Evolutionary conservation across 225 moss, liverwort and hornwort genomes (phyloP), one percentile per base, ranked within the genome.

Genomic region (Physcomitrium patens): DNA sequence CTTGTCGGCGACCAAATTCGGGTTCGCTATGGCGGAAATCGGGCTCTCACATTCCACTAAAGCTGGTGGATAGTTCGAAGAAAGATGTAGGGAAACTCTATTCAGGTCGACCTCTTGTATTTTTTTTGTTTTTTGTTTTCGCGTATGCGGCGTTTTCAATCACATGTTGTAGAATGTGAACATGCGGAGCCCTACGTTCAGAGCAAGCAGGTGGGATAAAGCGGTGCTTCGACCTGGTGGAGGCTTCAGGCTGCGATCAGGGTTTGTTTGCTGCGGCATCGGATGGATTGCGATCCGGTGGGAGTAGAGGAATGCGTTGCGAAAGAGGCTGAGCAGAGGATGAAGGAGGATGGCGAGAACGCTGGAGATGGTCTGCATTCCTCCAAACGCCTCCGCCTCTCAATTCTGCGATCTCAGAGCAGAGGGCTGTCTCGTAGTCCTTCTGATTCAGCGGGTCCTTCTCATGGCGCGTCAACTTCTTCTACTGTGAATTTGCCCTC

Each of bases 381-480:
- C 44, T 78, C 81, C 18, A 87, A 84, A 76, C 87, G 87, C 20
- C 79, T 87, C 59, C 81, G 87, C 19, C 84, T 84, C 67, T 87
- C 86, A 23, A 79, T 81, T 78, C 60, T 61, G 49, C 81, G 83
- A 52, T 47, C 68, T 43, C 76, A 72, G 53, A 79, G 24, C 76
- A 49, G 75, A 65, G 67, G 47, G 8, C 27, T 42, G 44, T 51
- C 65, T 50, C 76, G 67, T 8, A 46, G 51, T 26, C 18, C 50
- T 12, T 63, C 59, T 2, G 70, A 76, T 52, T 41, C 77, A 26
- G 74, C 58, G 49, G 66, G 54, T 65, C 61, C 48, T 14, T 74
- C 70, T 17, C 68, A 48, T 5, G 65, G 67, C 50, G 82, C 79
- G 47, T 86, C 82, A 2, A 64, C 77, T 63, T 83, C 77, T 19